A percentile compares a stretch with the other conserved stretches of the same genome.
Evolutionary conservation across 2,329 filamentous ascomycete genomes (phyloP).

Genomic region (Ilyonectria destructans): DNA sequence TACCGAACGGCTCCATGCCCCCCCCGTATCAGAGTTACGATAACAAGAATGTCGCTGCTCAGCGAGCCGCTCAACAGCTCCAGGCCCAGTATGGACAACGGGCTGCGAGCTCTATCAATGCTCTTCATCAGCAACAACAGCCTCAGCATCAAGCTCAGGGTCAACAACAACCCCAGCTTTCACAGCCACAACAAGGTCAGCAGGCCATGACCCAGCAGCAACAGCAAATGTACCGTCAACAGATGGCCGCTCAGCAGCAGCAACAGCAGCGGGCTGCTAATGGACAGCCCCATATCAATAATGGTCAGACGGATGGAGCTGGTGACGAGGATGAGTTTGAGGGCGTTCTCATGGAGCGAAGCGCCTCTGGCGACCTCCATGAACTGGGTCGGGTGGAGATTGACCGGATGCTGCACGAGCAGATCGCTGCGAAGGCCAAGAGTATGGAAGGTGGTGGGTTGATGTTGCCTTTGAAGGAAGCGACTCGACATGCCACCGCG

Average conservation of each 20-base stretch:
- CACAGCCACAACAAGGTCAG: slow-evolving; percentile 52
- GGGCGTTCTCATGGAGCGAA: slow-evolving; percentile 73
- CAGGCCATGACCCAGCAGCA: slow-evolving; percentile 46
- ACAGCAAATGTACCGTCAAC: slow-evolving; percentile 55
- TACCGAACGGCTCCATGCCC: slow-evolving; percentile 51
- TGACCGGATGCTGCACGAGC: slow-evolving; percentile 78
- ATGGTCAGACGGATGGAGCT: slow-evolving; percentile 82
- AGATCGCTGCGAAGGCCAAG: slow-evolving; percentile 77
- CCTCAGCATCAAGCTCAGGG: slow-evolving; percentile 35
- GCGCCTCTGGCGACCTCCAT: slow-evolving; percentile 67
- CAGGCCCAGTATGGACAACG: slow-evolving; percentile 74
- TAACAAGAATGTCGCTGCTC: slow-evolving; percentile 63
- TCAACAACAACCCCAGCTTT: slow-evolving; percentile 53
- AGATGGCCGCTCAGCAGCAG: slow-evolving; percentile 46
- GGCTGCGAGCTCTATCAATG: slow-evolving; percentile 78
- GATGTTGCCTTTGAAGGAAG: slow-evolving; percentile 80
- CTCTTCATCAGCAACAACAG: slow-evolving; percentile 67
- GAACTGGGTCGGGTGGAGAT: slow-evolving; percentile 76
- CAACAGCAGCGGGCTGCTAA: slow-evolving; percentile 56
- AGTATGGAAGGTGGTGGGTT: slow-evolving; percentile 82
- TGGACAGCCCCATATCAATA: slow-evolving; percentile 52
- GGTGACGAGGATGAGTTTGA: slow-evolving; percentile 72
- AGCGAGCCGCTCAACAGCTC: slow-evolving; percentile 71
- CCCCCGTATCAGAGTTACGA: slow-evolving; percentile 55
- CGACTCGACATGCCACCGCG: slow-evolving; percentile 55